Conservation (phyloP, 805 yeast species). For the Metschnikowia colocasiae region DNA sequence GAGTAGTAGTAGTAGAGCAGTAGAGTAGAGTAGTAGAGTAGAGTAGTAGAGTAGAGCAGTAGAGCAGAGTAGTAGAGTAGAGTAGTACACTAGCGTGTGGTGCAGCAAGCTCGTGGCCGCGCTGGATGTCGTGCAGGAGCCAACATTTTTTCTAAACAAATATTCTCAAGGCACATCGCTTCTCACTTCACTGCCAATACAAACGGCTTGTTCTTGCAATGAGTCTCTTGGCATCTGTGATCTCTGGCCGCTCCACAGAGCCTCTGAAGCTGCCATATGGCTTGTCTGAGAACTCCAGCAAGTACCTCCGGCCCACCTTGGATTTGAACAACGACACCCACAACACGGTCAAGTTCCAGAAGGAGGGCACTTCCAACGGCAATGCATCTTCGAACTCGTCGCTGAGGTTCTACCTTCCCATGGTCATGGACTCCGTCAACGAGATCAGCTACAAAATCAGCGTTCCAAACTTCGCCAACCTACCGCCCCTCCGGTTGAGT, state of each 20-base stretch:
- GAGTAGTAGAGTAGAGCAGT: no score
- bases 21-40: no score
- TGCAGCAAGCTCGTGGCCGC: conserved; percentile 4
- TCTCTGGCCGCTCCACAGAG: conserved; percentile 10
- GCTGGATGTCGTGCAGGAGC: conserved; percentile 6
- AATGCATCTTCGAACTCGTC: conserved; percentile 21
- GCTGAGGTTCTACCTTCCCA: conserved; percentile 32
- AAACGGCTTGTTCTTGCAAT: conserved; percentile 5
- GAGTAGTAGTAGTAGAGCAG: no score
- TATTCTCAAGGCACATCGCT: conserved; percentile 1
- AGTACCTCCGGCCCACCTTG: conserved; percentile 32
- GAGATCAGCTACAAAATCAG: conserved; percentile 43
- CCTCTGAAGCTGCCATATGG: conserved; percentile 1
- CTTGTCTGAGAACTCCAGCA: conserved; percentile 9
- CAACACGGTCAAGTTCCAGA: conserved; percentile 32
- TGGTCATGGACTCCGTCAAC: conserved; percentile 31
- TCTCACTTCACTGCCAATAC: neutral
- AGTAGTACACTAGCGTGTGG: no score
- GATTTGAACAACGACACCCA: conserved; percentile 23
- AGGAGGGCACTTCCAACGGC: conserved; percentile 19
- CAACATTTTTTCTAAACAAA: conserved; percentile 6
- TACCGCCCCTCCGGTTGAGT: conserved; percentile 57
- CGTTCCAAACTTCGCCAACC: conserved; percentile 47
- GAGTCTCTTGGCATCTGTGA: conserved; percentile 21
- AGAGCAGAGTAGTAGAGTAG: no score